Percentiles rank a stretch among this genome's conserved stretches.
Conservation (phyloP, 2,329 filamentous ascomycete species). For the Furcasterigmium furcatum region DNA sequence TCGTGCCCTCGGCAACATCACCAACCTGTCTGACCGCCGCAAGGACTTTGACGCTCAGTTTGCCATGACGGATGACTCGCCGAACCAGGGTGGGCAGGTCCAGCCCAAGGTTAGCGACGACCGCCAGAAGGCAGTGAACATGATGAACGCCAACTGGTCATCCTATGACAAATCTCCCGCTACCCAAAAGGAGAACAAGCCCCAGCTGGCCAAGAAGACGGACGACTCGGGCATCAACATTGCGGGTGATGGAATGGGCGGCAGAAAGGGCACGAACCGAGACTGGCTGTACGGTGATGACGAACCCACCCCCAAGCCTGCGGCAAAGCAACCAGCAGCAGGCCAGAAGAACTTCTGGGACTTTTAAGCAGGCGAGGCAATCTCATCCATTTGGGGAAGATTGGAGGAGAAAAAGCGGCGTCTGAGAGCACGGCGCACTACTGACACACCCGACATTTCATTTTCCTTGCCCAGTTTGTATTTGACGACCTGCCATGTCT, state of each 20-base stretch:
- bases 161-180: slow-evolving; percentile 52
- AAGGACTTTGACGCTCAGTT: slow-evolving; percentile 81
- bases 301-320: slow-evolving; percentile 30
- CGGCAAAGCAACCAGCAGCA: slow-evolving; percentile 30
- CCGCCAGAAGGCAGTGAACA: slow-evolving; percentile 67
- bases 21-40: slow-evolving; percentile 68
- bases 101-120: slow-evolving; percentile 50
- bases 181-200: slow-evolving; percentile 48
- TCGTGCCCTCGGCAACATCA: slow-evolving; percentile 60
- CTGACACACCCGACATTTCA: background rate
- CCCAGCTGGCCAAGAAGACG: slow-evolving; percentile 22
- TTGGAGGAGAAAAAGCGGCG: slow-evolving; percentile 4
- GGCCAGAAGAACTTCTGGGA: slow-evolving; percentile 45
- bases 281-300: slow-evolving; percentile 57
- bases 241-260: slow-evolving; percentile 65
- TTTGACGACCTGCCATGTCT: slow-evolving; percentile 16
- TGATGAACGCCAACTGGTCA: slow-evolving; percentile 66
- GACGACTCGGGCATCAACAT: slow-evolving; percentile 36
- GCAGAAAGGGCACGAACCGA: slow-evolving; percentile 49
- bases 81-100: slow-evolving; percentile 37
- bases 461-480: slow-evolving; percentile 4
- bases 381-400: slow-evolving; percentile 8
- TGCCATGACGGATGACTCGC: slow-evolving; percentile 67
- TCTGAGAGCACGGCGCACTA: background rate
- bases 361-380: slow-evolving; percentile 28